phyloP scores from a whole-genome alignment of 1,284 basidiomycete genomes.

The Peniophora sp. region DNA sequence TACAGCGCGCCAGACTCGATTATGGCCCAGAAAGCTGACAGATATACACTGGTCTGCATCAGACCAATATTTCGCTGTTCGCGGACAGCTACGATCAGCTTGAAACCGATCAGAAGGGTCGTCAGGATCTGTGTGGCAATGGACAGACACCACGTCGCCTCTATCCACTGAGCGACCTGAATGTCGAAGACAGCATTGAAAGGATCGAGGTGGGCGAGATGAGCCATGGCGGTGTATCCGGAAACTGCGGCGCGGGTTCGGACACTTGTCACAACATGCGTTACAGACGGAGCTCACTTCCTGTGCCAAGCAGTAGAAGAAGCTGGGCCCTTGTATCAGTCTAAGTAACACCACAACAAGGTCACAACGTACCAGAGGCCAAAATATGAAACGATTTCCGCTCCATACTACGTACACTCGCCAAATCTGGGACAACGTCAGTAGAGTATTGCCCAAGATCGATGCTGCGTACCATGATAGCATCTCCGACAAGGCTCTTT shows the following conservation, averaged over 20 bases:
- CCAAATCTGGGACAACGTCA: slow-evolving; percentile 4
- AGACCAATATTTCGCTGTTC: no score
- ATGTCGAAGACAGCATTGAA: neutral
- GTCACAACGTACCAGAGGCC: slow-evolving; percentile 3
- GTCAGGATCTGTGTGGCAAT: slow-evolving; percentile 7
- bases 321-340: neutral
- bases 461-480: slow-evolving; percentile 2
- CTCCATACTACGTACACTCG: slow-evolving; percentile 7
- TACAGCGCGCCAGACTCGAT: neutral
- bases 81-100: neutral
- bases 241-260: neutral
- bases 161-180: slow-evolving; percentile 2
- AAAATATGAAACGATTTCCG: slow-evolving; percentile 1
- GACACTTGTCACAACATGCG: no score
- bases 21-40: neutral
- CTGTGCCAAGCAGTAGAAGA: slow-evolving; percentile 2
- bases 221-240: slow-evolving; percentile 2
- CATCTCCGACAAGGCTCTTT: slow-evolving; percentile 7
- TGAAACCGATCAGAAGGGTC: slow-evolving; percentile 6
- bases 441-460: neutral
- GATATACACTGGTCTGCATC: no score
- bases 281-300: neutral
- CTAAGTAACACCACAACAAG: no score
- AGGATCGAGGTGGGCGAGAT: neutral
- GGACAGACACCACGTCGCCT: slow-evolving; percentile 5